phyloP scores from a whole-genome alignment of 495 filamentous ascomycete species.

The Trichoderma erinaceum region DNA sequence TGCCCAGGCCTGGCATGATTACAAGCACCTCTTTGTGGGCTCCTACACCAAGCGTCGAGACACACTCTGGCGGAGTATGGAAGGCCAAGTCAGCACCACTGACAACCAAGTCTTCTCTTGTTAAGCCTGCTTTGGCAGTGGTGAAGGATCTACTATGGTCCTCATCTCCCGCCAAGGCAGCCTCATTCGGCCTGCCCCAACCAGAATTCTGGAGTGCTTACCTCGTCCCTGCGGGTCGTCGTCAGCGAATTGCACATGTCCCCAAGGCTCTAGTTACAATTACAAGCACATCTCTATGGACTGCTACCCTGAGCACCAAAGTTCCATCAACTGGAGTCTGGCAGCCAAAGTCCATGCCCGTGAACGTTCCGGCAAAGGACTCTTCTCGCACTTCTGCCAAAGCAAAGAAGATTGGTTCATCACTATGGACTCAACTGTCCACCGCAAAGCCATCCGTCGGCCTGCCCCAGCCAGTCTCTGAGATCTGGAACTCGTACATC shows the following conservation, averaged over 20 bases:
- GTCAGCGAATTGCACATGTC: neutral
- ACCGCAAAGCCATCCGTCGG: neutral
- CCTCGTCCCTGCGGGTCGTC: neutral
- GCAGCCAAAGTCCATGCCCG: neutral
- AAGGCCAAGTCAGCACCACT: neutral
- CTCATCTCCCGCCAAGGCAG: neutral
- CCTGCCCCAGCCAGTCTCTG: neutral
- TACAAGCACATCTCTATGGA: neutral
- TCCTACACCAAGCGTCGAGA: neutral
- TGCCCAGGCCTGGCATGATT: neutral
- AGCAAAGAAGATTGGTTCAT: neutral
- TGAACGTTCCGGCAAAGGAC: neutral
- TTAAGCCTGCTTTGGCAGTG: neutral
- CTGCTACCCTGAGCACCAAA: neutral
- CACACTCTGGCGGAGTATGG: neutral
- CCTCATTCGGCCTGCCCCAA: neutral
- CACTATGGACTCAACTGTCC: neutral
- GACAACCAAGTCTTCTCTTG: neutral
- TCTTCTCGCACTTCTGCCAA: neutral
- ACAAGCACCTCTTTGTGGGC: neutral
- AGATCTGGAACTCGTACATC: slow-evolving; percentile 1
- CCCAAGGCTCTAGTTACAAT: neutral
- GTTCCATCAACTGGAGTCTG: neutral
- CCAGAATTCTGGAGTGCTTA: neutral
- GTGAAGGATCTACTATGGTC: neutral